These are phyloP conservation scores for Rutstroemia sp. DNA, from an alignment of 2,329 filamentous ascomycete genomes.

Conservation along the genomic window DNA sequence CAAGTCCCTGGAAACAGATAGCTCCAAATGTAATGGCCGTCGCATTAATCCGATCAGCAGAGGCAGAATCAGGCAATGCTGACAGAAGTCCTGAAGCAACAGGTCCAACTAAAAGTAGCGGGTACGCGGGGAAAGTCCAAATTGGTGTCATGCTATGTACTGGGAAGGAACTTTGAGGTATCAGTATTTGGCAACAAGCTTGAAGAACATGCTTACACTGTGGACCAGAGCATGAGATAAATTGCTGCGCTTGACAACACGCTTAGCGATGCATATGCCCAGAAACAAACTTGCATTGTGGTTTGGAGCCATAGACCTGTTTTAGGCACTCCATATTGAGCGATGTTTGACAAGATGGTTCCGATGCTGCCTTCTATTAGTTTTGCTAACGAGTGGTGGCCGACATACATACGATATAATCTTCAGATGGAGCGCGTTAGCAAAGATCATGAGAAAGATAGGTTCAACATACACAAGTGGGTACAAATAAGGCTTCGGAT, in stretches of 20 bases:
- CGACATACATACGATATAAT: slow-evolving; percentile 35
- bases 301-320: slow-evolving; percentile 54
- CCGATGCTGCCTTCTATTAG: slow-evolving; percentile 52
- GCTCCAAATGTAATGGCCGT: slow-evolving; percentile 42
- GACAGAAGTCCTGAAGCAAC: slow-evolving; percentile 52
- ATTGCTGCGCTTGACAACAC: slow-evolving; percentile 60
- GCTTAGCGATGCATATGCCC: slow-evolving; percentile 65
- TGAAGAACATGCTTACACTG: slow-evolving; percentile 35
- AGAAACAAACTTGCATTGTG: slow-evolving; percentile 61
- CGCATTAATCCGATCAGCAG: slow-evolving; percentile 36
- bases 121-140: slow-evolving; percentile 84
- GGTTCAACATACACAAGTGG: slow-evolving; percentile 48
- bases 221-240: slow-evolving; percentile 66
- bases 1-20: slow-evolving; percentile 45
- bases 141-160: slow-evolving; percentile 81
- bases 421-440: slow-evolving; percentile 27
- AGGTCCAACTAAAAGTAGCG: slow-evolving; percentile 68
- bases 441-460: background rate
- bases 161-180: slow-evolving; percentile 40
- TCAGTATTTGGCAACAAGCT: too few species aligned
- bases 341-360: slow-evolving; percentile 70
- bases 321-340: slow-evolving; percentile 63
- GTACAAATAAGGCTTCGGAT: slow-evolving; percentile 71
- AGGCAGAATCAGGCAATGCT: slow-evolving; percentile 16
- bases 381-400: background rate